phyloP scores from a whole-genome alignment of 208 protist genomes.

The Crithidia expoeki region DNA sequence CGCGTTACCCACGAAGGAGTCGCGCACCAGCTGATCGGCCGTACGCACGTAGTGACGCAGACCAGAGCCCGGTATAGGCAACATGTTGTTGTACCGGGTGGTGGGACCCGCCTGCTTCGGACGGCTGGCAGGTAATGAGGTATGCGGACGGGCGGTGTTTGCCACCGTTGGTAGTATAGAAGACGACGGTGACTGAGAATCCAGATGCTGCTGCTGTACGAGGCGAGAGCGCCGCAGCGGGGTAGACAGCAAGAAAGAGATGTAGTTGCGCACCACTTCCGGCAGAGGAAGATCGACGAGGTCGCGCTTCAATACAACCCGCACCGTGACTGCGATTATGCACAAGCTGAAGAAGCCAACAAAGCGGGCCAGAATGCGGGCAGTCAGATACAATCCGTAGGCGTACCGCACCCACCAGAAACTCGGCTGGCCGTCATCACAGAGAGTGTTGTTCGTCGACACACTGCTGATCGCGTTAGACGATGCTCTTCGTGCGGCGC shows the following conservation, averaged over 20 bases:
- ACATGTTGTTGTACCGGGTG: background rate
- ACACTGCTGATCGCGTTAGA: conserved; percentile 8
- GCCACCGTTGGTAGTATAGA: background rate
- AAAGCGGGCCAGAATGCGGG: conserved; percentile 42
- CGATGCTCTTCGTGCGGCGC: background rate
- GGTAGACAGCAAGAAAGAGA: conserved; percentile 48
- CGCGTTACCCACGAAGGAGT: conserved; percentile 31
- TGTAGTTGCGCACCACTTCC: conserved; percentile 25
- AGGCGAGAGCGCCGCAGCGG: conserved; percentile 19
- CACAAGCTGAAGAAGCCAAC: conserved; percentile 44
- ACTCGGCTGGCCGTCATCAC: background rate
- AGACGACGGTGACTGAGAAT: background rate
- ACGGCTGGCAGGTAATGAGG: background rate
- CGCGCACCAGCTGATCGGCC: conserved; percentile 35
- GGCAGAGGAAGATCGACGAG: conserved; percentile 56
- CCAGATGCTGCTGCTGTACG: background rate
- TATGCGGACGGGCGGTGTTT: background rate
- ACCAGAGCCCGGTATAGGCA: conserved; percentile 27
- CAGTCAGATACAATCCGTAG: conserved; percentile 45
- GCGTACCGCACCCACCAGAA: conserved; percentile 21
- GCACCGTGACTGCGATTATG: conserved; percentile 44
- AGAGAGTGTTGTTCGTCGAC: conserved; percentile 5
- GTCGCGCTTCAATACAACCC: conserved; percentile 47
- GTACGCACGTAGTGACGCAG: conserved; percentile 39
- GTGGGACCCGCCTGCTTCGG: background rate